Percentiles rank a stretch among this genome's conserved stretches.
Conservation (phyloP, 129 eudicot species). For the Smallanthus sonchifolius region DNA sequence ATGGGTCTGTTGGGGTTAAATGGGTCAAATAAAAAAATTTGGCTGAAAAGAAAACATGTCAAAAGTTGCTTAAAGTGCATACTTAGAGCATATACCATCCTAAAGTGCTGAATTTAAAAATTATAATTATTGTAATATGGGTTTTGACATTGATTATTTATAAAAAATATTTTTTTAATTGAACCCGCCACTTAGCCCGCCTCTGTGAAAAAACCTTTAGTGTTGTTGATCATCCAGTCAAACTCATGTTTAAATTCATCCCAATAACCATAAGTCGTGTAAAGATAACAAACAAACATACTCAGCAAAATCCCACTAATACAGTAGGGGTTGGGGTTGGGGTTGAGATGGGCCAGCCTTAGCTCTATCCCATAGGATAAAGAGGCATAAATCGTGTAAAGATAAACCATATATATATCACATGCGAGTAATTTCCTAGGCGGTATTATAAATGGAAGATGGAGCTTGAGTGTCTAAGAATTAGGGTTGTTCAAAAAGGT, state of each 20-base stretch:
- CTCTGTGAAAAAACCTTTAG: background rate
- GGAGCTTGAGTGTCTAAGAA: background rate
- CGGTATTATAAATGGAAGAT: background rate
- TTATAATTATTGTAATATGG: background rate
- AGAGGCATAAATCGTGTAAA: background rate
- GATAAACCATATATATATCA: background rate
- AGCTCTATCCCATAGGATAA: too few species aligned
- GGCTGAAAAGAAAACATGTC: too few species aligned
- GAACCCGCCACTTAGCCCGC: too few species aligned
- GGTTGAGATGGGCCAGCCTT: too few species aligned
- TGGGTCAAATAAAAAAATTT: background rate
- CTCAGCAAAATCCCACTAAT: too few species aligned
- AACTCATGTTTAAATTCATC: background rate
- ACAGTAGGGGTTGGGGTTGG: too few species aligned
- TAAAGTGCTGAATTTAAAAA: background rate
- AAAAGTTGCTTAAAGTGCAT: background rate
- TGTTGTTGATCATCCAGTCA: background rate
- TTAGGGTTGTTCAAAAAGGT: too few species aligned
- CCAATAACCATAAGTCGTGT: background rate
- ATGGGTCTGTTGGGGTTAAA: background rate
- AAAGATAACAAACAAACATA: background rate
- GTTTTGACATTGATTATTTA: too few species aligned
- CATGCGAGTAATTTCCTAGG: background rate
- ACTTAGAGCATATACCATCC: background rate
- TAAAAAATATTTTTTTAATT: too few species aligned